These are phyloP conservation scores for Monosporozyma solicola DNA, from an alignment of 805 yeast species.

Conservation along the genomic window DNA sequence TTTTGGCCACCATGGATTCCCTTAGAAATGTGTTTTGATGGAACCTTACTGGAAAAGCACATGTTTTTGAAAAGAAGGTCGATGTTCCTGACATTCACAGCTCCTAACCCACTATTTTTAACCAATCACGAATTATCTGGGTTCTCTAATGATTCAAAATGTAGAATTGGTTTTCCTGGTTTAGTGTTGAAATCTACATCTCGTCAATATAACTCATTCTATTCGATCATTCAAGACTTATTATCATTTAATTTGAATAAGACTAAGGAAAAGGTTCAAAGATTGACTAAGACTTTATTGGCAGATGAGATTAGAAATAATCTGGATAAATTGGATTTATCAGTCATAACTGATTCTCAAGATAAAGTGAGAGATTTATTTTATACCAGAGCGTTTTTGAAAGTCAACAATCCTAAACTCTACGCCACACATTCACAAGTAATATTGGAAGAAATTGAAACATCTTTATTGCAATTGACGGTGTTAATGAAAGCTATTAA, in stretches of 20 bases:
- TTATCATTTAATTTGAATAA: conserved; percentile 29
- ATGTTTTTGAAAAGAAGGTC: conserved; percentile 46
- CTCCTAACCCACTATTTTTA: conserved; percentile 45
- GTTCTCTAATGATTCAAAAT: conserved; percentile 23
- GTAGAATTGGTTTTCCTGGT: conserved; percentile 35
- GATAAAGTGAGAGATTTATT: conserved; percentile 37
- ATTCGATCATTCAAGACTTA: conserved; percentile 40
- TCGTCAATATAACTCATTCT: conserved; percentile 46
- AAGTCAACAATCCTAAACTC: conserved; percentile 27
- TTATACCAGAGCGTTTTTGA: conserved; percentile 35
- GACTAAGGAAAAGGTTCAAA: conserved; percentile 36
- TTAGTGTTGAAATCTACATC: conserved; percentile 48
- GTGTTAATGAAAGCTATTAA: conserved; percentile 37
- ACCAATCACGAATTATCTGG: conserved; percentile 22
- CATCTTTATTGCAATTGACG: conserved; percentile 33
- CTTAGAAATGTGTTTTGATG: conserved; percentile 49
- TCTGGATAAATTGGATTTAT: conserved; percentile 27
- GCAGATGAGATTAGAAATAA: conserved; percentile 43
- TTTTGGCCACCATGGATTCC: conserved; percentile 66
- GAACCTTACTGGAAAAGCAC: conserved; percentile 34
- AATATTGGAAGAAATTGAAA: conserved; percentile 30
- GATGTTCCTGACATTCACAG: conserved; percentile 38
- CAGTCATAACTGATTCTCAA: conserved; percentile 42
- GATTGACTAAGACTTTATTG: conserved; percentile 42
- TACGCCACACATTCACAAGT: conserved; percentile 32